A percentile compares a stretch with the other conserved stretches of the same genome.
Conservation (phyloP, 495 filamentous ascomycete genomes). For the Aspergillus homomorphus region DNA sequence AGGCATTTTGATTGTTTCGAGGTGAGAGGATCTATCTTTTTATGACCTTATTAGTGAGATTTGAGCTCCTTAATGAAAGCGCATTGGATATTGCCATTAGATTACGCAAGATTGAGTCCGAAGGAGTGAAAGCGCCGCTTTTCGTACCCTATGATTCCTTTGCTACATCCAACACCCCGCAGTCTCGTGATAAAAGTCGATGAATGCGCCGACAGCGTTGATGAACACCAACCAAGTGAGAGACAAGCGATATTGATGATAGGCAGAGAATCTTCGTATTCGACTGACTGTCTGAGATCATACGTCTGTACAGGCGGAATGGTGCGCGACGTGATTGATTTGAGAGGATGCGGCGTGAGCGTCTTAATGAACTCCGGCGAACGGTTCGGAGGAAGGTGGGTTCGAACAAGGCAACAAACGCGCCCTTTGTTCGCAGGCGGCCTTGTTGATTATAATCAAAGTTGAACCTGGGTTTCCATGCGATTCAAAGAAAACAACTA, state of each 20-base stretch:
- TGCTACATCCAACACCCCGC: not conserved
- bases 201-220: not conserved
- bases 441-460: not conserved
- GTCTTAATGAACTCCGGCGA: not conserved
- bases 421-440: not conserved
- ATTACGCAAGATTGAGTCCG: not conserved
- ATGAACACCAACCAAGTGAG: not conserved
- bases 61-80: not conserved
- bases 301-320: not conserved
- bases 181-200: not conserved
- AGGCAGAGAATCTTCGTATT: not conserved
- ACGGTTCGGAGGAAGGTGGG: not conserved
- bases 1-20: conserved; percentile 20
- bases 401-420: not conserved
- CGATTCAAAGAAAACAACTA: not conserved
- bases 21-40: not conserved
- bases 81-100: not conserved
- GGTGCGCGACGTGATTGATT: not conserved
- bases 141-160: not conserved
- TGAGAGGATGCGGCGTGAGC: not conserved
- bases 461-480: not conserved
- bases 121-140: not conserved
- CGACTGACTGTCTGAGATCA: not conserved
- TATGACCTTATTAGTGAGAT: not conserved
- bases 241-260: not conserved